Percentiles rank a stretch among this genome's conserved stretches.
Evolutionary conservation across 768 basidiomycete genomes (phyloP).

Genomic region (Macrolepiota albuminosa): DNA sequence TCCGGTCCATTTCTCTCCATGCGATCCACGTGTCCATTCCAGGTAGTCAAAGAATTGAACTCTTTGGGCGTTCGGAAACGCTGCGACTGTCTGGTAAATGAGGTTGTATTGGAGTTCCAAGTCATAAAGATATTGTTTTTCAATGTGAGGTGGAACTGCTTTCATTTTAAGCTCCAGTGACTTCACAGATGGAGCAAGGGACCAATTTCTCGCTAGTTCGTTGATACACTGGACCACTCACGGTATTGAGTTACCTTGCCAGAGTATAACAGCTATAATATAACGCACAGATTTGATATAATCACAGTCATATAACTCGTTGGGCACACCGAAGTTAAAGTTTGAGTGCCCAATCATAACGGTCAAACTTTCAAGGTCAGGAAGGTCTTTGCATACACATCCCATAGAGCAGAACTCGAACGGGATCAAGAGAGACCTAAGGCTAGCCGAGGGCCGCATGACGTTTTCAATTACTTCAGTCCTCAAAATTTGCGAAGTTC

Average conservation of each 20-base stretch:
- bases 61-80: conserved; percentile 11
- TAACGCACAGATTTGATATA: not conserved
- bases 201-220: conserved; percentile 2
- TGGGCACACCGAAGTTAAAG: too few species aligned
- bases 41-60: conserved; percentile 4
- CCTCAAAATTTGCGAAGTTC: not conserved
- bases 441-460: not conserved
- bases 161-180: not conserved
- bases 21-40: conserved; percentile 5
- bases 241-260: not conserved
- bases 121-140: not conserved
- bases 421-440: conserved; percentile 1
- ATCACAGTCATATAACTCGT: not conserved
- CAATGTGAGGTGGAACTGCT: not conserved
- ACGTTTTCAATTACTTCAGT: not conserved
- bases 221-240: not conserved
- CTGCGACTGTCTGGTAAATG: not conserved
- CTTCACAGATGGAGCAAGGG: conserved; percentile 6
- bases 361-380: not conserved
- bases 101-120: conserved; percentile 6
- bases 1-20: conserved; percentile 4
- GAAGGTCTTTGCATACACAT: conserved; percentile 1
- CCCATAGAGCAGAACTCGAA: conserved; percentile 4
- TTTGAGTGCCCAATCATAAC: not conserved
- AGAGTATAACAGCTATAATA: not conserved